Conservation (phyloP, 2,329 filamentous ascomycete genomes). For the Sarocladium strictum region DNA sequence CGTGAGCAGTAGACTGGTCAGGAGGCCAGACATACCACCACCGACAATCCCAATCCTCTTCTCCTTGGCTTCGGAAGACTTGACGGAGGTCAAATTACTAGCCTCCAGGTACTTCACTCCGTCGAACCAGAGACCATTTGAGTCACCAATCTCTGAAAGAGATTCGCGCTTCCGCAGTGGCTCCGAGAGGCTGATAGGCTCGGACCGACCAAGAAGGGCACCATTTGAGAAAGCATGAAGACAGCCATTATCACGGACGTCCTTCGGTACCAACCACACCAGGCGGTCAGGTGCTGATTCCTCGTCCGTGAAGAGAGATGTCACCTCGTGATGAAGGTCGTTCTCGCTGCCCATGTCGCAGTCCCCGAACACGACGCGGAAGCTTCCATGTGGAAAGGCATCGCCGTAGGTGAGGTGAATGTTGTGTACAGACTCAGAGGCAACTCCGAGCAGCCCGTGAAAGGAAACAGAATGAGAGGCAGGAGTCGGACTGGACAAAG, state of each 20-base stretch:
- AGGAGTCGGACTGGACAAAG: constrained; percentile 5
- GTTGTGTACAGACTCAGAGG: constrained; percentile 11
- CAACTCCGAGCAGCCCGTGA: neutral
- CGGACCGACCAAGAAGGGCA: constrained; percentile 15
- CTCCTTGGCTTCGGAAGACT: constrained; percentile 18
- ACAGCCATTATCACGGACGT: constrained; percentile 13
- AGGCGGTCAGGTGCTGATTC: constrained; percentile 16
- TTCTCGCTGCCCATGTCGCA: constrained; percentile 12
- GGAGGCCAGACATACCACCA: constrained; percentile 10
- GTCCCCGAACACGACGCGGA: constrained; percentile 16
- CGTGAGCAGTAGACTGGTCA: constrained; percentile 24
- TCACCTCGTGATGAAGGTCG: constrained; percentile 14
- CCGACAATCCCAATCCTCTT: constrained; percentile 16
- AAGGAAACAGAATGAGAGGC: neutral
- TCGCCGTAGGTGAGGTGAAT: constrained; percentile 17
- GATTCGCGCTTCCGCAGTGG: constrained; percentile 10
- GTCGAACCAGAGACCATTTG: constrained; percentile 20
- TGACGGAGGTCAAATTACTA: constrained; percentile 17
- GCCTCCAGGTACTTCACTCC: constrained; percentile 20
- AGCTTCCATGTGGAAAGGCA: constrained; percentile 12
- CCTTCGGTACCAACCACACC: constrained; percentile 17
- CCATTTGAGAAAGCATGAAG: constrained; percentile 17
- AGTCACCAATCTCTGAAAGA: constrained; percentile 13
- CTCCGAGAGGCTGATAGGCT: constrained; percentile 3
- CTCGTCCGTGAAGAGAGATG: constrained; percentile 10